Percentiles rank a stretch among this genome's conserved stretches.
These are phyloP conservation scores for Melastoma candidum DNA, from an alignment of 441 rosid genomes.

Conservation along the genomic window DNA sequence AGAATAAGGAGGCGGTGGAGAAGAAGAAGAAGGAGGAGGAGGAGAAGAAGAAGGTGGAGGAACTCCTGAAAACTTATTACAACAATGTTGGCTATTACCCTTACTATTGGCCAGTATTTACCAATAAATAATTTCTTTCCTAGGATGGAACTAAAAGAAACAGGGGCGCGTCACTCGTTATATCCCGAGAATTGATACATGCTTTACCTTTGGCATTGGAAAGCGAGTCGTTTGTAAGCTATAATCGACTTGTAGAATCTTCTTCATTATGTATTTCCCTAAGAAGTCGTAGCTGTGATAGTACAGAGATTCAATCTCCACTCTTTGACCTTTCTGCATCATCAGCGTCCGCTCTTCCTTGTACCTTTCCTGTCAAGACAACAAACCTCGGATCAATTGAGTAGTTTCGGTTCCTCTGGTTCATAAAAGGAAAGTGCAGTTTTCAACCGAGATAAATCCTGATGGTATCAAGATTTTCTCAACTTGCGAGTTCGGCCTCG, in stretches of 20 bases:
- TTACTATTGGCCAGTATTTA: no score
- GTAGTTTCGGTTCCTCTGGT: not conserved
- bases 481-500: slow-evolving; percentile 56
- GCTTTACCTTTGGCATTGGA: no score
- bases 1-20: not conserved
- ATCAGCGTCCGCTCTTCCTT: slow-evolving; percentile 51
- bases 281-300: slow-evolving; percentile 59
- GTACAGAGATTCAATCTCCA: slow-evolving; percentile 78
- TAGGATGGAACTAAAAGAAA: no score
- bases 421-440: not conserved
- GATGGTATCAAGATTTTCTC: slow-evolving; percentile 74
- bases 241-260: slow-evolving; percentile 68
- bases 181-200: no score
- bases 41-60: no score
- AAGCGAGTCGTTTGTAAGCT: slow-evolving; percentile 23
- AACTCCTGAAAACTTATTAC: no score
- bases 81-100: no score
- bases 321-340: slow-evolving; percentile 55
- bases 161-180: no score
- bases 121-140: no score
- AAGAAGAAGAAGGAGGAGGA: no score
- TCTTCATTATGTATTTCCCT: slow-evolving; percentile 59
- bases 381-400: not conserved
- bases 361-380: slow-evolving; percentile 44
- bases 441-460: slow-evolving; percentile 42